Evolutionary conservation across 2,329 filamentous ascomycete genomes (phyloP), one percentile per base, ranked within the genome.

Genomic region (Colletotrichum echinochloae): DNA sequence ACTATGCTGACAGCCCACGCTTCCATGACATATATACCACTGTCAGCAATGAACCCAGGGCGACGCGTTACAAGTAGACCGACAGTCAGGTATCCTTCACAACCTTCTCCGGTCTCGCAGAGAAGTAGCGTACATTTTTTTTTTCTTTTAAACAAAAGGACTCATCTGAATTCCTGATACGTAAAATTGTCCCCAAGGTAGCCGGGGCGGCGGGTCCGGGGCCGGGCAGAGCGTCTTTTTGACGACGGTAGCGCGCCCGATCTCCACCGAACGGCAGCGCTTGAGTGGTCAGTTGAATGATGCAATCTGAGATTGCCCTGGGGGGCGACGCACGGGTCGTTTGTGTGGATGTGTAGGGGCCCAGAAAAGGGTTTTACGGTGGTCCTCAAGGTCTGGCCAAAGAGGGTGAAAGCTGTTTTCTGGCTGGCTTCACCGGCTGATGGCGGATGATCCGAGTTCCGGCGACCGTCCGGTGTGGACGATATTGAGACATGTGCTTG

Each of bases 61-160:
- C 35, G 35, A 41, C 30, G n/a, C 33, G 18, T 41, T 9, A 39
- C 39, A 48, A n/a, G 35, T 9, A 30, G 41, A n/a, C 9, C 33
- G 41, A 30, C 9, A 18, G n/a, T 2, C 20, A 6, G 26, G 33
- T 7, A 35, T 3, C 37, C 8, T 18, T 54, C 28, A 5, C 9
- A 41, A 9, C n/a, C 28, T 44, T 16, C 67, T 70, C 67, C 57
- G 64, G 57, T 62, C 20, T 70, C 64, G 67, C 67, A 62, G 52
- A 23, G 20, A 26, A 37, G 46, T 44, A n/a, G 1, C 8, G 20
- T 23, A 46, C 35, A 16, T 20, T n/a, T n/a, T n/a, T n/a, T n/a
- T n/a, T n/a, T n/a, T n/a, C n/a, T n/a, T n/a, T 1, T 11, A 26
- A 26, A 30, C n/a, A 33, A 60, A 52, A 49, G 67, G 64, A 61